Conservation (phyloP, 371 early-diverging fungal species). For the Syncephalastrum racemosum region DNA sequence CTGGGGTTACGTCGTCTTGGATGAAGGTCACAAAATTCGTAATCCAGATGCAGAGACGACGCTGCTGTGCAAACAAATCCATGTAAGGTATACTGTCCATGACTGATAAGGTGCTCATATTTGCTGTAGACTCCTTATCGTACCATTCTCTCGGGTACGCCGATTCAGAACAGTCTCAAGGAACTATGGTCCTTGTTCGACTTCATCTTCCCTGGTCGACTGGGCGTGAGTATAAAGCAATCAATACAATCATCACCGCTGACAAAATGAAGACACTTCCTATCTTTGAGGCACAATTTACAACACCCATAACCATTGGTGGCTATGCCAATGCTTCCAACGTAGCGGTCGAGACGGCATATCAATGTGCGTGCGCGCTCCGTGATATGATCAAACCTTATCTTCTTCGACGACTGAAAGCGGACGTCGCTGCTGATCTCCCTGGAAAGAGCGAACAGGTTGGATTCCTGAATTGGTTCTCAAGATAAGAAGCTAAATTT, state of each 20-base stretch:
- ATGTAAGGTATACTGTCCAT: constrained; percentile 19
- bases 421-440: constrained; percentile 87
- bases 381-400: constrained; percentile 94
- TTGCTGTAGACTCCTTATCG: constrained; percentile 74
- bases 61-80: constrained; percentile 80
- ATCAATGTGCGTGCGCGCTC: constrained; percentile 88
- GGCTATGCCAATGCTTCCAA: constrained; percentile 91
- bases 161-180: constrained; percentile 96
- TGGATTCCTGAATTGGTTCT: background rate
- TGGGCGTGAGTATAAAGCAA: constrained; percentile 65
- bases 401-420: constrained; percentile 92
- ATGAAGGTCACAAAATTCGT: constrained; percentile 98
- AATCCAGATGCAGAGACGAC: constrained; percentile 94
- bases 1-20: constrained; percentile 94
- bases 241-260: background rate
- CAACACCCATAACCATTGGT: constrained; percentile 89
- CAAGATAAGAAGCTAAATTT: background rate
- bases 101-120: constrained; percentile 7
- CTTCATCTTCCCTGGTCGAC: constrained; percentile 91
- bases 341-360: constrained; percentile 89
- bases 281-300: constrained; percentile 90
- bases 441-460: constrained; percentile 95
- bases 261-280: constrained; percentile 66
- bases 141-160: constrained; percentile 95
- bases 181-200: constrained; percentile 98